A percentile compares a stretch with the other conserved stretches of the same genome.
Conservation (phyloP, 2,329 filamentous ascomycete species). For the Epichloe hybrida region DNA sequence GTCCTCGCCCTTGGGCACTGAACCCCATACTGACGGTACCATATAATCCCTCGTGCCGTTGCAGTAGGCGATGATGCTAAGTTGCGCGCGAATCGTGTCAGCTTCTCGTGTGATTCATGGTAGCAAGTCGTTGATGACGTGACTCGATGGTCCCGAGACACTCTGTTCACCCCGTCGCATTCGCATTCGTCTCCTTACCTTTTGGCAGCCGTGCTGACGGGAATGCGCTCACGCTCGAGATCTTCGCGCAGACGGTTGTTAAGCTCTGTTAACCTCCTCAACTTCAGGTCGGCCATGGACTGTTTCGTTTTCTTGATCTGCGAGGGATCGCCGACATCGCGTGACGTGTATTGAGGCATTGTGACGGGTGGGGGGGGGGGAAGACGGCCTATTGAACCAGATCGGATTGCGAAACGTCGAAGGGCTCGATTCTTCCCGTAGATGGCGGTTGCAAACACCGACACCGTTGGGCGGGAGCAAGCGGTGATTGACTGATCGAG, state of each 20-base stretch:
- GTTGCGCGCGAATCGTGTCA: neutral
- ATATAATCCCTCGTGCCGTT: conserved; percentile 98
- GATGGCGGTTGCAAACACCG: neutral
- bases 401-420: neutral
- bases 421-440: neutral
- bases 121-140: neutral
- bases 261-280: conserved; percentile 88
- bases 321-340: too few species aligned
- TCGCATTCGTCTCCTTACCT: conserved; percentile 41
- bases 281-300: conserved; percentile 97
- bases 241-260: conserved; percentile 95
- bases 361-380: too few species aligned
- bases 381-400: neutral
- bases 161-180: neutral
- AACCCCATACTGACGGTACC: conserved; percentile 94
- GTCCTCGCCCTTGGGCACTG: conserved; percentile 87
- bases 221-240: conserved; percentile 86
- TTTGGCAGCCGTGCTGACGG: conserved; percentile 83
- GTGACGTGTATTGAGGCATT: too few species aligned
- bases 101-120: neutral
- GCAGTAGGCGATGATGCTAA: conserved; percentile 92
- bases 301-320: conserved; percentile 77
- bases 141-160: neutral
- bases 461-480: neutral
- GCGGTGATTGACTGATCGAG: neutral